Evolutionary conservation across 176 grass and related monocot species (phyloP).

Genomic region (Carex myosuroides): DNA sequence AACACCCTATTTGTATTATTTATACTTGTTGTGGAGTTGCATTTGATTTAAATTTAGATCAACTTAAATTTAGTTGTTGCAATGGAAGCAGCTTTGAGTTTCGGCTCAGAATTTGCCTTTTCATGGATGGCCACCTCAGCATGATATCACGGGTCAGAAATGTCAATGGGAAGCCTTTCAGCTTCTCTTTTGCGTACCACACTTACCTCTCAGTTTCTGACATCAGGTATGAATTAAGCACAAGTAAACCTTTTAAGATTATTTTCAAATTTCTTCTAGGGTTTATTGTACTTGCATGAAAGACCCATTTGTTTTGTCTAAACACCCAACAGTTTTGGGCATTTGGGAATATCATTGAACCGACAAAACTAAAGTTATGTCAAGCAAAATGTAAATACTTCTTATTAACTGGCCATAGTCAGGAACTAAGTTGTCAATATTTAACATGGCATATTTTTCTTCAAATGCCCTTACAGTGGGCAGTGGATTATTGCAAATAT

Average conservation of each 20-base stretch:
- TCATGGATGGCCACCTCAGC: conserved; percentile 60
- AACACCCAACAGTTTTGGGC: not conserved
- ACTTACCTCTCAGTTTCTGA: conserved; percentile 92
- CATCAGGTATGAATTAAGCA: conserved; percentile 52
- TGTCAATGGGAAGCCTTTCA: conserved; percentile 84
- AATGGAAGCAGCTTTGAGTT: conserved; percentile 68
- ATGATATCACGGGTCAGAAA: conserved; percentile 74
- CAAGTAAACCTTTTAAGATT: not conserved
- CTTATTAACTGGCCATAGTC: not conserved
- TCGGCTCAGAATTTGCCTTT: conserved; percentile 70
- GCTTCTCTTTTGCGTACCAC: conserved; percentile 95
- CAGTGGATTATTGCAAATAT: not conserved
- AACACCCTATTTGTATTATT: not conserved
- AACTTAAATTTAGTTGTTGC: not conserved
- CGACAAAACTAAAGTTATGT: not conserved
- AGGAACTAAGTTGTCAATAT: not conserved
- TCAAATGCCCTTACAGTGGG: not conserved
- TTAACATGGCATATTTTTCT: not conserved
- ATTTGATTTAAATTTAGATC: not conserved
- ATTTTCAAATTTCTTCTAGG: not conserved
- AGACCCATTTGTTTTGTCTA: not conserved
- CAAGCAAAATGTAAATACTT: not conserved
- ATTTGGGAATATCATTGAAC: not conserved
- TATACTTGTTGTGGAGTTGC: not conserved
- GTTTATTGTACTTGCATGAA: not conserved